Evolutionary conservation across 106 monocot species (phyloP).

Genomic region (Allium cepa): DNA sequence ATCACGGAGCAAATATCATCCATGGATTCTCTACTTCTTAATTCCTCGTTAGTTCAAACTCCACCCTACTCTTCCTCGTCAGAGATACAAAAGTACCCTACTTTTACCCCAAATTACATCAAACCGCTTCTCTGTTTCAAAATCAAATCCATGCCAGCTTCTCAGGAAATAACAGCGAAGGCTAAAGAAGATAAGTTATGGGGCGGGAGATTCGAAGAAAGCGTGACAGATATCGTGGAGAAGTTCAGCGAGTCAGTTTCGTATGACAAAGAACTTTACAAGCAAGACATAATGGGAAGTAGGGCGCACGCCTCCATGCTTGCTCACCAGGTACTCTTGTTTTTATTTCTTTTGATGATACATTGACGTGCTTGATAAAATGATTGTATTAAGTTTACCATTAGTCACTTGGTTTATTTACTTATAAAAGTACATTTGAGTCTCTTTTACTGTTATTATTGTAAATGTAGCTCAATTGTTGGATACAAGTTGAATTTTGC

Average conservation of each 20-base stretch:
- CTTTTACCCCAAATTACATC: not conserved
- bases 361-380: too few species aligned
- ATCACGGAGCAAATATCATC: not conserved
- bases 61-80: not conserved
- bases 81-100: not conserved
- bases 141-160: not conserved
- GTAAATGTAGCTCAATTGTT: too few species aligned
- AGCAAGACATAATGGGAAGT: slow-evolving; percentile 88
- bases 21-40: not conserved
- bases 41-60: not conserved
- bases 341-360: not conserved
- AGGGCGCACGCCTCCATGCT: slow-evolving; percentile 91
- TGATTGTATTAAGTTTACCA: too few species aligned
- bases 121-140: not conserved
- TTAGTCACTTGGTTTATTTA: too few species aligned
- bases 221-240: slow-evolving; percentile 80
- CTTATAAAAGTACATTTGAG: too few species aligned
- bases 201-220: slow-evolving; percentile 88
- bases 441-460: too few species aligned
- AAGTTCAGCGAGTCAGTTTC: slow-evolving; percentile 90
- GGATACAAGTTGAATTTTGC: too few species aligned
- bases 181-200: slow-evolving; percentile 71
- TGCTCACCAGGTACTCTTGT: slow-evolving; percentile 52
- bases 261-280: slow-evolving; percentile 84
- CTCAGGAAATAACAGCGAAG: not conserved